These are phyloP conservation scores for Clitopilus hobsonii DNA, from an alignment of 768 basidiomycete genomes.

Conservation along the genomic window DNA sequence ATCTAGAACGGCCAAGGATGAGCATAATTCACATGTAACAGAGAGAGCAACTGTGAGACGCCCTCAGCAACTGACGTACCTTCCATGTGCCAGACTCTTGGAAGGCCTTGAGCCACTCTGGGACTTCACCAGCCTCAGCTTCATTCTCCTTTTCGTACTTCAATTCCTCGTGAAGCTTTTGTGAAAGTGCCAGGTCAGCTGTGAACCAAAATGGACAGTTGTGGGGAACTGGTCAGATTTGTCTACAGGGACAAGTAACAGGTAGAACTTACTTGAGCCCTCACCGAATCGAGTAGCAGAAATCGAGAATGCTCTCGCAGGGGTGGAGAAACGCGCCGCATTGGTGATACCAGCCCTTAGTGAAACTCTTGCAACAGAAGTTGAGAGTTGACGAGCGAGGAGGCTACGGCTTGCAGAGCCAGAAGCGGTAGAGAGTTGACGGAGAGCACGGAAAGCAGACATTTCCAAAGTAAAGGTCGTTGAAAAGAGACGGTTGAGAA, in stretches of 20 bases:
- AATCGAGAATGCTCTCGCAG: constrained; percentile 39
- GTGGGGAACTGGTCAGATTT: not conserved
- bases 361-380: constrained; percentile 22
- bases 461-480: constrained; percentile 27
- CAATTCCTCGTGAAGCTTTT: constrained; percentile 79
- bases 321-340: not conserved
- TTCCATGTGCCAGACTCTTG: constrained; percentile 72
- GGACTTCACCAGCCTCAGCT: constrained; percentile 30
- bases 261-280: constrained; percentile 36
- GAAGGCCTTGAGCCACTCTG: constrained; percentile 79
- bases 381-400: constrained; percentile 23
- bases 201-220: constrained; percentile 6
- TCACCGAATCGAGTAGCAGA: constrained; percentile 39
- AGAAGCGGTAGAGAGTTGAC: constrained; percentile 46
- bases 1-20: too few species aligned
- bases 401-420: constrained; percentile 24
- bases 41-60: too few species aligned
- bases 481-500: constrained; percentile 2
- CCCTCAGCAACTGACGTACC: too few species aligned
- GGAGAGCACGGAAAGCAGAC: constrained; percentile 61
- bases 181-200: constrained; percentile 74
- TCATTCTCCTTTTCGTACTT: constrained; percentile 71
- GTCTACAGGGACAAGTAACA: constrained; percentile 2
- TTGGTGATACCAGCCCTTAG: constrained; percentile 16
- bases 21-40: too few species aligned